Evolutionary conservation across 257 asterid genomes (phyloP).

Genomic region (Ophiorrhiza pumila): DNA sequence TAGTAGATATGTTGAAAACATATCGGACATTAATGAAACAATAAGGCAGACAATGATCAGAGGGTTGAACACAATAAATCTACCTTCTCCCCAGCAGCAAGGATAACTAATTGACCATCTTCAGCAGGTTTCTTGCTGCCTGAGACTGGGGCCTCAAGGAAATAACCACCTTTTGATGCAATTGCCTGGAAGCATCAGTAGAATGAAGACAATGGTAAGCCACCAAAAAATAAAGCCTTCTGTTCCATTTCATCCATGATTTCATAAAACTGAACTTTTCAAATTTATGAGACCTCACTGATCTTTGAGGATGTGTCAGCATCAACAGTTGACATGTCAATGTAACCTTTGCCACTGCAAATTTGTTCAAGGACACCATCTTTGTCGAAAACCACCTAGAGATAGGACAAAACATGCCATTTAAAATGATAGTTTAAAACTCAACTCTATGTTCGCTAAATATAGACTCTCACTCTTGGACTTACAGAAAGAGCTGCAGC

Average conservation of each 20-base stretch:
- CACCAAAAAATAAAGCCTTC: background rate
- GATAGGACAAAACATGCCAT: conserved; percentile 11
- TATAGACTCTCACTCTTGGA: conserved; percentile 10
- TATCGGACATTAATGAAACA: background rate
- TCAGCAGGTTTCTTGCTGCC: conserved; percentile 99
- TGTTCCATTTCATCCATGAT: background rate
- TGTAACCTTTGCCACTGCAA: conserved; percentile 75
- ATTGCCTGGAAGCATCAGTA: conserved; percentile 60
- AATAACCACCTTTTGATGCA: conserved; percentile 67
- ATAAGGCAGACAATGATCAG: background rate
- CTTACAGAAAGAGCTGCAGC: conserved; percentile 92
- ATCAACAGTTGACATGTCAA: conserved; percentile 99
- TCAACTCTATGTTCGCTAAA: background rate
- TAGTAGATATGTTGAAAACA: background rate
- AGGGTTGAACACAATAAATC: background rate
- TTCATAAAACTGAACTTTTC: background rate
- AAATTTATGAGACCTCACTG: conserved; percentile 49
- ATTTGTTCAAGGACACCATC: conserved; percentile 84
- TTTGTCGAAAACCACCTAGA: conserved; percentile 81
- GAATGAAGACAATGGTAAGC: conserved; percentile 4
- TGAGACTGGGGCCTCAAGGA: conserved; percentile 94
- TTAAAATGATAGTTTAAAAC: conserved; percentile 3
- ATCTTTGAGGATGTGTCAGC: conserved; percentile 89
- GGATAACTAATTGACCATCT: conserved; percentile 95
- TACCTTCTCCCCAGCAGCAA: conserved; percentile 96